Percentiles rank a stretch among this genome's conserved stretches.
phyloP scores from a whole-genome alignment of 2,329 filamentous ascomycete genomes.

The Tricladium varicosporioides region DNA sequence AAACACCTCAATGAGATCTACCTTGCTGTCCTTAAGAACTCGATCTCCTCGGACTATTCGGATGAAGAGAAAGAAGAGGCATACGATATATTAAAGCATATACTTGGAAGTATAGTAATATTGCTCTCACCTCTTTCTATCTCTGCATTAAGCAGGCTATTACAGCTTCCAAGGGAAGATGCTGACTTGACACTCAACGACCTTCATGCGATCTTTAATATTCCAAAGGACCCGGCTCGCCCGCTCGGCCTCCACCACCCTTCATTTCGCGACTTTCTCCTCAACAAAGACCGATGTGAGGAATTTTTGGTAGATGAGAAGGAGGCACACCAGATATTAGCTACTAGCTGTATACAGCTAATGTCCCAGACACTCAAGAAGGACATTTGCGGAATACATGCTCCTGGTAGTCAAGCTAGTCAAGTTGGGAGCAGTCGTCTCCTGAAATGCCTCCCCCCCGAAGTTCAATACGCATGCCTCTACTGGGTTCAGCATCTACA shows the following conservation, averaged over 20 bases:
- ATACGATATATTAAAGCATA: no score
- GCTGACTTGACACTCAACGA: no score
- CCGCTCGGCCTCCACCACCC: neutral
- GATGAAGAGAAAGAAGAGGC: no score
- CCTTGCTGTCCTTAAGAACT: no score
- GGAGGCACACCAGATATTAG: conserved; percentile 30
- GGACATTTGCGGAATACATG: conserved; percentile 24
- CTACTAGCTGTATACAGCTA: conserved; percentile 30
- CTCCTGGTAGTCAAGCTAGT: conserved; percentile 15
- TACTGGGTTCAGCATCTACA: conserved; percentile 40
- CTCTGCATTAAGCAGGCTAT: conserved; percentile 1
- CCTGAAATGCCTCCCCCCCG: conserved; percentile 29
- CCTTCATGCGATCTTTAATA: conserved; percentile 30
- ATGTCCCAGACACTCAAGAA: conserved; percentile 27
- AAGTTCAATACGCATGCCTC: conserved; percentile 40
- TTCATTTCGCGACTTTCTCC: no score
- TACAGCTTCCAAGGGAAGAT: no score
- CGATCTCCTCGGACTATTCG: no score
- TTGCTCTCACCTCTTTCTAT: no score
- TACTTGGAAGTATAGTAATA: no score
- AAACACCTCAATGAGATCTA: no score
- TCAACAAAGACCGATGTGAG: no score
- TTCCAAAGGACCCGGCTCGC: conserved; percentile 22
- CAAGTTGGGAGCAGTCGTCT: conserved; percentile 19
- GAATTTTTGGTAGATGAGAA: conserved; percentile 1